Base-by-base conservation (phyloP, 129 eudicot species). In the Tanacetum coccineum region DNA sequence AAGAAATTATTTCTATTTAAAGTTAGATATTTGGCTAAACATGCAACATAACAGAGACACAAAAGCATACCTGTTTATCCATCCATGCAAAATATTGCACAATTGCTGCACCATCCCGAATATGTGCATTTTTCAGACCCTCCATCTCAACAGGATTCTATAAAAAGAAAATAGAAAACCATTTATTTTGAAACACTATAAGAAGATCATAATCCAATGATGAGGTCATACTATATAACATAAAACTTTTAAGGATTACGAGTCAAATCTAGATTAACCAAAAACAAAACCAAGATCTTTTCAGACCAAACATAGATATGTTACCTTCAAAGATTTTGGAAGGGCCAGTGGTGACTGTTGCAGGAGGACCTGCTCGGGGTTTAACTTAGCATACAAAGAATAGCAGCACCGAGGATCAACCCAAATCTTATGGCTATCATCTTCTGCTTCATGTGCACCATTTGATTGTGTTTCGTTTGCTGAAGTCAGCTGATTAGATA, bases 41-140 rank as follows among this genome's bases (percentile, higher is more conserved):
- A 36, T 36, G 42, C 42, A 6, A 36, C 42, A 36, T 7, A 36
- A 36, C 42, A 36, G 2, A 26, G 6, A 12, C 45, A 28, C 10
- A 51, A 73, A 61, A 32, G 52, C 10, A 4, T 68, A 82, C 97
- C 99, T 89, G 99, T 73, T 81, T 82, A 86, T 94, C 99, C 68
- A 94, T 84, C 99, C 99, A 94, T 48, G 83, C 87, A 83, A 89
- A 83, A 79, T 82, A 94, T 60, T 94, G 99, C 77, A 94, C 99
- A 70, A 94, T 85, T 67, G 99, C 99, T 46, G 99, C 97, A 75
- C 99, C 99, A 84, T 94, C 99, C 36, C 99, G 84, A 25, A 94
- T 79, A 78, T 94, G 99, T 22, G 88, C 88, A 45, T 94, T 86
- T 81, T 94, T 94, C 73, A 94, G 68, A 28, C 99, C 99, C 25